Evolutionary conservation across 208 protist species (phyloP).

Genomic region (Trypanosoma cruzi): DNA sequence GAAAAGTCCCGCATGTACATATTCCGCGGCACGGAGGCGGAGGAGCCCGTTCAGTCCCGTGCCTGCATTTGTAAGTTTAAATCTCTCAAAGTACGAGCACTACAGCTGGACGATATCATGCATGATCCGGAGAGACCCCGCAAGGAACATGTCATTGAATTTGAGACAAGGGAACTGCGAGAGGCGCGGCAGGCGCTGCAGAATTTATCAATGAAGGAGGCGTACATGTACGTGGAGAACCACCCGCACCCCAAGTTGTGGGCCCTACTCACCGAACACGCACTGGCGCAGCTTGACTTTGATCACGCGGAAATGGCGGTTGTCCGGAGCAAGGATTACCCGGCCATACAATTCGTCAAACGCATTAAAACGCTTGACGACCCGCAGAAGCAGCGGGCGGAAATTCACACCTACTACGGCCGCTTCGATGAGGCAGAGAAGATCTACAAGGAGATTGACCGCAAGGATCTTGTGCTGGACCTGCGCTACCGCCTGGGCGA

Average conservation of each 20-base stretch:
- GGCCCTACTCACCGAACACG: conserved; percentile 94
- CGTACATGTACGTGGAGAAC: conserved; percentile 92
- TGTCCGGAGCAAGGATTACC: conserved; percentile 95
- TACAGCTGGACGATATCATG: conserved; percentile 96
- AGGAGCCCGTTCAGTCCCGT: conserved; percentile 90
- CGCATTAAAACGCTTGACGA: conserved; percentile 91
- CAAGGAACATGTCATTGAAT: conserved; percentile 86
- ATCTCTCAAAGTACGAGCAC: conserved; percentile 83
- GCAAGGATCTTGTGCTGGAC: conserved; percentile 95
- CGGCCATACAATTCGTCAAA: conserved; percentile 97
- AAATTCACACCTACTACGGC: conserved; percentile 96
- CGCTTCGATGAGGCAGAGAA: conserved; percentile 96
- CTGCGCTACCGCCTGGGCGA: conserved; percentile 94
- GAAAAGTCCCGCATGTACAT: conserved; percentile 96
- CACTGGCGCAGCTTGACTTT: conserved; percentile 89
- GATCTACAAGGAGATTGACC: conserved; percentile 96
- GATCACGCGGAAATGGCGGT: conserved; percentile 93
- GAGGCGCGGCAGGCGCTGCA: conserved; percentile 82
- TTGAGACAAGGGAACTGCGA: conserved; percentile 90
- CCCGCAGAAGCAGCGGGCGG: conserved; percentile 94
- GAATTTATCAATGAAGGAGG: conserved; percentile 80
- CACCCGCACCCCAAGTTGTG: conserved; percentile 92
- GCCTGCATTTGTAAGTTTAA: conserved; percentile 95
- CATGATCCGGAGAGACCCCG: conserved; percentile 88
- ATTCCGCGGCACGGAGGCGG: conserved; percentile 84